phyloP scores from a whole-genome alignment of 2,329 filamentous ascomycete species.

The Apiospora hydei region DNA sequence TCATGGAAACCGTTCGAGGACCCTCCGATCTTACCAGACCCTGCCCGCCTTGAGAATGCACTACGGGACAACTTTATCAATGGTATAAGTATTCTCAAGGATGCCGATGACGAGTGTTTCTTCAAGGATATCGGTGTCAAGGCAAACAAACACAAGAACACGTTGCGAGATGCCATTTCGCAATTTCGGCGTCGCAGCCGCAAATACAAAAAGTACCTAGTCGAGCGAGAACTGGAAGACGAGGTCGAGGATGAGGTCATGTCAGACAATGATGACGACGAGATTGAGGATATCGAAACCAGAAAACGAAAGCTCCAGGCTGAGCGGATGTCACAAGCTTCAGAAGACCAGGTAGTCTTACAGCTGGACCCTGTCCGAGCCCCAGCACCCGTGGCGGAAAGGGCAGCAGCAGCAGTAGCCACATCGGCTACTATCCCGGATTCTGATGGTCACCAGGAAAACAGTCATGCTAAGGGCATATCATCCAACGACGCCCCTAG shows the following conservation, averaged over 20 bases:
- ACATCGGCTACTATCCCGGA: neutral
- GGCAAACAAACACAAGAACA: constrained; percentile 63
- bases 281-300: neutral
- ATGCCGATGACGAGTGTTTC: constrained; percentile 60
- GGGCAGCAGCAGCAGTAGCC: neutral
- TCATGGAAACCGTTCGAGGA: constrained; percentile 53
- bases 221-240: constrained; percentile 29
- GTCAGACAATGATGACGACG: neutral
- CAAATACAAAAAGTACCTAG: constrained; percentile 49
- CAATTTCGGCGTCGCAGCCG: constrained; percentile 61
- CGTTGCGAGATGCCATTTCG: constrained; percentile 64
- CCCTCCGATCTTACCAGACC: constrained; percentile 56
- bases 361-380: neutral
- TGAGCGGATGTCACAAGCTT: constrained; percentile 24
- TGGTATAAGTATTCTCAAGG: constrained; percentile 69
- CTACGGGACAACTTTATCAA: constrained; percentile 70
- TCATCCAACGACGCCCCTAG: neutral
- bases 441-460: neutral
- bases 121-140: constrained; percentile 63
- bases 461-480: neutral
- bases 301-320: constrained; percentile 27
- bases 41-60: constrained; percentile 56
- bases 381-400: neutral
- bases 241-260: constrained; percentile 3
- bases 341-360: neutral